Percentiles rank a stretch among this genome's conserved stretches.
These are phyloP conservation scores for Manihot esculenta DNA, from an alignment of 441 rosid genomes.

Conservation along the genomic window DNA sequence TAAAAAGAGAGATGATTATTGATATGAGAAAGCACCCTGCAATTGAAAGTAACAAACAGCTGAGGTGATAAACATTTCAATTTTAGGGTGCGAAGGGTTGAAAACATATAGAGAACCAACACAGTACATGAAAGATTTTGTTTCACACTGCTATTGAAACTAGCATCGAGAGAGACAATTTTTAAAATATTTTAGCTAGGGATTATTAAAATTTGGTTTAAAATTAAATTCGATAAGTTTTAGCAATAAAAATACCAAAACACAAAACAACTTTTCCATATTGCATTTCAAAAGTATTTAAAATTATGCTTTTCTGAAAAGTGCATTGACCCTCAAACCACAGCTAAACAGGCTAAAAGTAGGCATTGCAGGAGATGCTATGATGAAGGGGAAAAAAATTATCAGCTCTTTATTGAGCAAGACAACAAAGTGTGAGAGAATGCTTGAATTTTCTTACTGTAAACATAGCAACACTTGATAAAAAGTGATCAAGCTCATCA, in stretches of 20 bases:
- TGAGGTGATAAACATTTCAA: constrained; percentile 7
- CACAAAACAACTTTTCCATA: too few relatives aligned
- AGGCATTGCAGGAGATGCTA: neutral
- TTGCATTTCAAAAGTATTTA: too few relatives aligned
- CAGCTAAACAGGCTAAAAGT: too few relatives aligned
- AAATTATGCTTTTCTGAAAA: too few relatives aligned
- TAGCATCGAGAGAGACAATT: too few relatives aligned
- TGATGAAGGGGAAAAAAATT: neutral
- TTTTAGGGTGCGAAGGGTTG: constrained; percentile 3
- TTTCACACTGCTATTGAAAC: too few relatives aligned
- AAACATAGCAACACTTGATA: neutral
- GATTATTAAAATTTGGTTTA: too few relatives aligned
- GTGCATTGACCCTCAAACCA: too few relatives aligned
- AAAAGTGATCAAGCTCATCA: neutral
- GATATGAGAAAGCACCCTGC: constrained; percentile 2
- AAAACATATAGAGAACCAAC: neutral
- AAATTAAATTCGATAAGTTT: too few relatives aligned
- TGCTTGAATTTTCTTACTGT: neutral
- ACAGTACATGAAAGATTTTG: neutral
- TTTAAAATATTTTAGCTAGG: too few relatives aligned
- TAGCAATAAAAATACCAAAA: too few relatives aligned
- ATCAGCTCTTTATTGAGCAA: neutral
- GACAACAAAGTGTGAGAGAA: neutral
- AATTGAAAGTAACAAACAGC: constrained; percentile 17
- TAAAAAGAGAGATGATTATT: constrained; percentile 17